Base-by-base conservation (phyloP, 2,329 filamentous ascomycete species). In the Claviceps sp. region DNA sequence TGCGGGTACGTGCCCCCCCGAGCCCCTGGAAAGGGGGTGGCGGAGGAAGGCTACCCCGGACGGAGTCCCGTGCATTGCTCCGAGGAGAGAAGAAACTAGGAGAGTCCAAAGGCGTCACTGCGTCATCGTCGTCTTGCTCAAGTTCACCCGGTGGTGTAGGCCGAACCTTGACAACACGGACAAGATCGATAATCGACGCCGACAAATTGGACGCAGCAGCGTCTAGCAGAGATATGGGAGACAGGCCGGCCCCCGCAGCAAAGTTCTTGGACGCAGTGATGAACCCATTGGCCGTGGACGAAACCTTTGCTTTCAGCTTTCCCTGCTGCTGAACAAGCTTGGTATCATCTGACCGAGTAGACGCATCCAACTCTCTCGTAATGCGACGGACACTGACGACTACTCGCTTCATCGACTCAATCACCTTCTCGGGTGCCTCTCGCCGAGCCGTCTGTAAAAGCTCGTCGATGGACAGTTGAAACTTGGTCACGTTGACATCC, bases 231-330 rank as follows among this genome's bases (percentile, higher is more conserved):
- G 89, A 95, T n/a, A 98, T 85, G 0, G 93, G 93, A 1, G 89
- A 91, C 37, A 98, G 78, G 34, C 93, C 93, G 19, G 81, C 82
- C 0, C 89, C 84, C 11, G 81, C 78, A 38, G 87, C 84, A 66
- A 93, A 95, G 63, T 95, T 95, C 71, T 94, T 95, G 38, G 88
- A 85, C 1, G 91, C 89, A 2, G 91, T 97, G 61, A 97, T 96
- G 53, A 98, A 75, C 62, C 91, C 93, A 73, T 97, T 97, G 48
- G 93, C 90, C 1, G 91, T 95, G 2, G 85, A 85, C n/a, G 89
- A 94, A 3, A 97, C 85, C 54, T 85, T 84, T 48, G 80, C 78
- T 68, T 88, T 94, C 55, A 94, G 76, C 65, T 84, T 89, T 30
- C 75, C 72, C 57, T 82, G 81, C 56, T 84, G 73, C 57, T 81